Conservation (phyloP, 768 basidiomycete genomes). For the Trametes gibbosa region DNA sequence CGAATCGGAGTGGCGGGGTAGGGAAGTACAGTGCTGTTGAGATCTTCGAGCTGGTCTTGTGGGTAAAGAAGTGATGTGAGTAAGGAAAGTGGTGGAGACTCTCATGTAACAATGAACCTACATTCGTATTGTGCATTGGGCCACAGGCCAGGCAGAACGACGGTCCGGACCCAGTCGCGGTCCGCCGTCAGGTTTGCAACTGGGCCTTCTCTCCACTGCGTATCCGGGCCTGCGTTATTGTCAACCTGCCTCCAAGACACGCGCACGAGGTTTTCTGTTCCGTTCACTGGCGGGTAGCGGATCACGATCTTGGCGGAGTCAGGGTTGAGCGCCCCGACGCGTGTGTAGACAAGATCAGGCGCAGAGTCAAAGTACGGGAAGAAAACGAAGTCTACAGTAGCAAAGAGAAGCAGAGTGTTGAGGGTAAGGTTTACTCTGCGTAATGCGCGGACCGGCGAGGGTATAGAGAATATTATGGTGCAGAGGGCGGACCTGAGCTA, state of each 20-base stretch:
- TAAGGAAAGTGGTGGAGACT: neutral
- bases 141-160: constrained; percentile 57
- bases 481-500: constrained; percentile 11
- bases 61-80: neutral
- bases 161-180: constrained; percentile 59
- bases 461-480: constrained; percentile 33
- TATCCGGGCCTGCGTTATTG: constrained; percentile 4
- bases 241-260: constrained; percentile 46
- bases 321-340: constrained; percentile 69
- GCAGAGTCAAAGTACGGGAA: constrained; percentile 58
- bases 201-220: constrained; percentile 56
- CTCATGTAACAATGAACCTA: constrained; percentile 31
- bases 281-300: constrained; percentile 49
- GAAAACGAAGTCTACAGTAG: constrained; percentile 47
- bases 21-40: constrained; percentile 46
- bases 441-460: constrained; percentile 27
- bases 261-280: constrained; percentile 32
- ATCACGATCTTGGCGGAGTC: constrained; percentile 60
- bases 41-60: constrained; percentile 41
- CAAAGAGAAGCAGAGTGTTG: constrained; percentile 38
- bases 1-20: constrained; percentile 49
- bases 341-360: constrained; percentile 55
- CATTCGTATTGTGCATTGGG: constrained; percentile 72
- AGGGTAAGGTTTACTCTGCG: constrained; percentile 31
- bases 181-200: constrained; percentile 40